Conservation (phyloP, 805 yeast species). For the Hemisphaericaspora nanyangensis region DNA sequence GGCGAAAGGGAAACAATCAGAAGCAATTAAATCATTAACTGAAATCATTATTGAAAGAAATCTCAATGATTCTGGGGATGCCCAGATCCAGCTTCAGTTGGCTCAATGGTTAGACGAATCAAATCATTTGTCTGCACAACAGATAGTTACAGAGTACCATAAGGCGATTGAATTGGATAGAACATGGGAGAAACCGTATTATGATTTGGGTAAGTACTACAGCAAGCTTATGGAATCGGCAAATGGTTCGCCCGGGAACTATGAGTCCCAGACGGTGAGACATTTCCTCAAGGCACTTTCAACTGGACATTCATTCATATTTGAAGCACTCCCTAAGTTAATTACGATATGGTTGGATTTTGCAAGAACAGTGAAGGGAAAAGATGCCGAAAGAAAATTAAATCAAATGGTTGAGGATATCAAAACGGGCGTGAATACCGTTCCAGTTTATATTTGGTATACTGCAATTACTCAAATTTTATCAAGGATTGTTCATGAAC, state of each 20-base stretch:
- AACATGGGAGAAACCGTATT: constrained; percentile 75
- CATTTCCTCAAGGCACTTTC: constrained; percentile 58
- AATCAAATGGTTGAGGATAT: constrained; percentile 48
- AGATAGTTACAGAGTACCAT: constrained; percentile 66
- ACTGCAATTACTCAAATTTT: constrained; percentile 81
- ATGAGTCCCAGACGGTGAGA: constrained; percentile 53
- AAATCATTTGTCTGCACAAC: constrained; percentile 73
- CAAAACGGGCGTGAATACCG: constrained; percentile 38
- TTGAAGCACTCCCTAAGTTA: constrained; percentile 86
- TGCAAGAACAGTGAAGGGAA: constrained; percentile 24
- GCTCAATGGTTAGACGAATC: constrained; percentile 88
- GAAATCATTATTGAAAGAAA: constrained; percentile 29
- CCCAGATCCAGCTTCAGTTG: constrained; percentile 64
- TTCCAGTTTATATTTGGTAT: constrained; percentile 63
- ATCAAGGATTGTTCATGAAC: constrained; percentile 70
- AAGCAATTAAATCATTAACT: constrained; percentile 68
- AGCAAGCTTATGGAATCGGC: constrained; percentile 74
- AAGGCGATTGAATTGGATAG: constrained; percentile 46
- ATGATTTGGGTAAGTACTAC: constrained; percentile 74
- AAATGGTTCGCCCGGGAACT: constrained; percentile 42
- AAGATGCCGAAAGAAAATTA: constrained; percentile 34
- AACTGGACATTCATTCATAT: constrained; percentile 60
- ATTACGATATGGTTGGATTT: constrained; percentile 89
- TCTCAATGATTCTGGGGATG: constrained; percentile 7
- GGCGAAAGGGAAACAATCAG: constrained; percentile 84